phyloP scores from a whole-genome alignment of 495 filamentous ascomycete genomes.

The Aspergillus bertholletiae region DNA sequence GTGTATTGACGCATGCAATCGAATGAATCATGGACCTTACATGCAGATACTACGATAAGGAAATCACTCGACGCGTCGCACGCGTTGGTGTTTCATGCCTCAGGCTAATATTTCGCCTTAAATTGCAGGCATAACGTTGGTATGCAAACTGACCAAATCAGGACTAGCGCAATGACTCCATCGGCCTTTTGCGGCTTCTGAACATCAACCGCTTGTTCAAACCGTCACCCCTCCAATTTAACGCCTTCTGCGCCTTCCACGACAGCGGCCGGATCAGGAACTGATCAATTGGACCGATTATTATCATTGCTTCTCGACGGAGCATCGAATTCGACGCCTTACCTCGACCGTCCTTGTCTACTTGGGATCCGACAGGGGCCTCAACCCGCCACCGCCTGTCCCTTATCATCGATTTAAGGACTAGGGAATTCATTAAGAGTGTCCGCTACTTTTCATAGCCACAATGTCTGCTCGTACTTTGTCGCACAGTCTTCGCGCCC shows the following conservation, averaged over 20 bases:
- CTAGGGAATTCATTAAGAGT: slow-evolving; percentile 5
- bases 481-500: slow-evolving; percentile 41
- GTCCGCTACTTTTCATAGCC: slow-evolving; percentile 18
- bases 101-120: slow-evolving; percentile 18
- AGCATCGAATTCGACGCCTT: slow-evolving; percentile 1
- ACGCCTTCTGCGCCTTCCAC: slow-evolving; percentile 18
- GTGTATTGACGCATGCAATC: not conserved
- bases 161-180: slow-evolving; percentile 36
- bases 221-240: slow-evolving; percentile 34
- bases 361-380: slow-evolving; percentile 16
- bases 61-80: slow-evolving; percentile 30
- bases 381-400: slow-evolving; percentile 19
- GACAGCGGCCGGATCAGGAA: slow-evolving; percentile 19
- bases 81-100: slow-evolving; percentile 30
- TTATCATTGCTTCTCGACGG: slow-evolving; percentile 12
- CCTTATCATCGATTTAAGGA: slow-evolving; percentile 5
- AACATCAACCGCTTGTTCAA: slow-evolving; percentile 39
- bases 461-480: slow-evolving; percentile 41
- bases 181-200: slow-evolving; percentile 47
- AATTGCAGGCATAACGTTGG: slow-evolving; percentile 27
- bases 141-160: slow-evolving; percentile 24
- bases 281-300: slow-evolving; percentile 19
- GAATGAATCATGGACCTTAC: slow-evolving; percentile 3
- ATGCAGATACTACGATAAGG: slow-evolving; percentile 28
- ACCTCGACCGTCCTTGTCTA: slow-evolving; percentile 5